Conservation (phyloP, 2,329 filamentous ascomycete species). For the Alternaria atra region DNA sequence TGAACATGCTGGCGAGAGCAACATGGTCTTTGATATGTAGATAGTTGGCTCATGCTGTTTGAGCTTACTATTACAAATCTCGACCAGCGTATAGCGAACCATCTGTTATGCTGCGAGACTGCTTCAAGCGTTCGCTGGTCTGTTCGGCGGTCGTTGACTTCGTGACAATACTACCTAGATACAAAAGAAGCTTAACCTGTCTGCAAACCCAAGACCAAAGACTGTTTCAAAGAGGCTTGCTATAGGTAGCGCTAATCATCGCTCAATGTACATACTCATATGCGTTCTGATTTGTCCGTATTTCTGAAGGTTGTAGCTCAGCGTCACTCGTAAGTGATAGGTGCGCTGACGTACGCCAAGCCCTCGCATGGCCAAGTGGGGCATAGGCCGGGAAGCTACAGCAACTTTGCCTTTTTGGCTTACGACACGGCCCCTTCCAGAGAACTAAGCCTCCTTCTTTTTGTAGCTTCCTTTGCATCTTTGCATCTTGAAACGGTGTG, state of each 20-base stretch:
- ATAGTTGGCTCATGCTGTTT: not conserved
- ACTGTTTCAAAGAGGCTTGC: too few relatives aligned
- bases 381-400: constrained; percentile 2
- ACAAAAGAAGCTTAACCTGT: not conserved
- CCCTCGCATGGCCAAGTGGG: not conserved
- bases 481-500: not conserved
- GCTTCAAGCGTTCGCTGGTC: not conserved
- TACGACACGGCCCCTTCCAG: not conserved
- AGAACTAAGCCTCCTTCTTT: not conserved
- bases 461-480: not conserved
- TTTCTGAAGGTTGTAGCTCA: not conserved
- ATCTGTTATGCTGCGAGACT: not conserved
- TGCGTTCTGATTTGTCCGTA: not conserved
- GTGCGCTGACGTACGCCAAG: constrained; percentile 19
- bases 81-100: not conserved
- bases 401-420: constrained; percentile 4
- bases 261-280: not conserved
- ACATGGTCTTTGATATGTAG: not conserved
- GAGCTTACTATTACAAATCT: not conserved
- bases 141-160: not conserved
- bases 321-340: not conserved
- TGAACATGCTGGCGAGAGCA: not conserved
- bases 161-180: not conserved
- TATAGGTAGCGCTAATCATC: not conserved
- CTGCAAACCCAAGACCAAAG: not conserved